These are phyloP conservation scores for Lepiota brunneoincarnata DNA, from an alignment of 768 basidiomycete species.

Conservation along the genomic window DNA sequence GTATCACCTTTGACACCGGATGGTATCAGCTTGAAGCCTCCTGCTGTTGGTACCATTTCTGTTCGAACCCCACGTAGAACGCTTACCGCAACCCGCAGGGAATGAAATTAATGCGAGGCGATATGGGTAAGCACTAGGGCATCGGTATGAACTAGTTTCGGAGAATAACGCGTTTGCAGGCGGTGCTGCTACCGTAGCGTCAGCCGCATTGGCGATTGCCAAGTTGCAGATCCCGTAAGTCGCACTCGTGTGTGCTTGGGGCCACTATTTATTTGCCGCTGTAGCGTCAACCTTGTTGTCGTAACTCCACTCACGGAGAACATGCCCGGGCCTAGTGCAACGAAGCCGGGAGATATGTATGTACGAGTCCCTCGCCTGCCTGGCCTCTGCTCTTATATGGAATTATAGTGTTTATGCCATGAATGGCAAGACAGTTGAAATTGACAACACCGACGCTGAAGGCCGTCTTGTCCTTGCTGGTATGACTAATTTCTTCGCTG, in stretches of 20 bases:
- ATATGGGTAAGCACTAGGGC: slow-evolving; percentile 62
- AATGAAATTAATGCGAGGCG: slow-evolving; percentile 85
- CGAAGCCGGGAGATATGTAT: slow-evolving; percentile 84
- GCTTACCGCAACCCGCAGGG: slow-evolving; percentile 34
- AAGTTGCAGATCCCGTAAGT: slow-evolving; percentile 77
- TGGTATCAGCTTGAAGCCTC: slow-evolving; percentile 86
- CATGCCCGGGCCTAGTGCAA: slow-evolving; percentile 72
- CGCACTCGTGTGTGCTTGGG: background rate
- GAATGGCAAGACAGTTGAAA: slow-evolving; percentile 85
- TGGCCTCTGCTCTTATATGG: background rate
- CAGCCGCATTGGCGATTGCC: slow-evolving; percentile 74
- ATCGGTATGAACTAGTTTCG: background rate
- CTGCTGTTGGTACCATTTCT: slow-evolving; percentile 41
- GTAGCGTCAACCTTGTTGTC: slow-evolving; percentile 72
- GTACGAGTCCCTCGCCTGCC: slow-evolving; percentile 18
- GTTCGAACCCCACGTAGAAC: background rate
- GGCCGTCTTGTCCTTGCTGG: slow-evolving; percentile 75
- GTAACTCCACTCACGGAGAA: slow-evolving; percentile 81
- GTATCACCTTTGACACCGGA: slow-evolving; percentile 88
- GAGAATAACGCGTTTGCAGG: slow-evolving; percentile 30
- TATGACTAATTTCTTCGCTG: slow-evolving; percentile 22
- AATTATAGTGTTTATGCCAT: slow-evolving; percentile 68
- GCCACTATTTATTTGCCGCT: background rate
- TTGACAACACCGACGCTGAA: slow-evolving; percentile 88
- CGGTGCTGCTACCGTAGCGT: slow-evolving; percentile 77